Evolutionary conservation across 441 rosid species (phyloP).

Genomic region (Gossypium aridum): DNA sequence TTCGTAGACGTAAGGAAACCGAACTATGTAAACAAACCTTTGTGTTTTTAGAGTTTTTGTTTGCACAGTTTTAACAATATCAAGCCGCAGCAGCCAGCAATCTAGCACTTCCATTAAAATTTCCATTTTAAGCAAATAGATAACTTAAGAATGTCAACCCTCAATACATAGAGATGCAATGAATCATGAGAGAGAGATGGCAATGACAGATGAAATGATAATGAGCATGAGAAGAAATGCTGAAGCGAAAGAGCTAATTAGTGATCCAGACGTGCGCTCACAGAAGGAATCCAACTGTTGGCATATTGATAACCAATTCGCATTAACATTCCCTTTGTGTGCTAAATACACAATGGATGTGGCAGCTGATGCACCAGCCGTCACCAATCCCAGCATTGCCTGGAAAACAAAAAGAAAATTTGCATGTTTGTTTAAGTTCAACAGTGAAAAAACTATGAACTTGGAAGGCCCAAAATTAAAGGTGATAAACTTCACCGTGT

Average conservation of each 20-base stretch:
- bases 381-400: slow-evolving; percentile 57
- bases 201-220: slow-evolving; percentile 34
- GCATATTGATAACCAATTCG: slow-evolving; percentile 68
- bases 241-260: slow-evolving; percentile 56
- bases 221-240: slow-evolving; percentile 32
- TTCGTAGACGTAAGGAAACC: too few relatives aligned
- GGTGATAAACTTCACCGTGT: slow-evolving; percentile 30
- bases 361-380: slow-evolving; percentile 70
- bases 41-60: too few relatives aligned
- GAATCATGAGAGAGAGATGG: slow-evolving; percentile 9
- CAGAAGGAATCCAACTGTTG: slow-evolving; percentile 32
- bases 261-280: slow-evolving; percentile 49
- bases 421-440: background rate
- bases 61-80: too few relatives aligned
- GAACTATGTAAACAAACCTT: too few relatives aligned
- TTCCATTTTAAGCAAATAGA: too few relatives aligned
- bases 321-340: slow-evolving; percentile 46
- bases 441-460: background rate
- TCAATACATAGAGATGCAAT: background rate
- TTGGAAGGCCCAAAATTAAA: background rate
- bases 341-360: slow-evolving; percentile 57
- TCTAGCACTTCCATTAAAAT: too few relatives aligned
- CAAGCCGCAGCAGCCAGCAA: too few relatives aligned
- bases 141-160: too few relatives aligned
- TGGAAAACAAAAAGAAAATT: background rate